phyloP scores from a whole-genome alignment of 2,329 filamentous ascomycete species.

The Spiromastix sp. region DNA sequence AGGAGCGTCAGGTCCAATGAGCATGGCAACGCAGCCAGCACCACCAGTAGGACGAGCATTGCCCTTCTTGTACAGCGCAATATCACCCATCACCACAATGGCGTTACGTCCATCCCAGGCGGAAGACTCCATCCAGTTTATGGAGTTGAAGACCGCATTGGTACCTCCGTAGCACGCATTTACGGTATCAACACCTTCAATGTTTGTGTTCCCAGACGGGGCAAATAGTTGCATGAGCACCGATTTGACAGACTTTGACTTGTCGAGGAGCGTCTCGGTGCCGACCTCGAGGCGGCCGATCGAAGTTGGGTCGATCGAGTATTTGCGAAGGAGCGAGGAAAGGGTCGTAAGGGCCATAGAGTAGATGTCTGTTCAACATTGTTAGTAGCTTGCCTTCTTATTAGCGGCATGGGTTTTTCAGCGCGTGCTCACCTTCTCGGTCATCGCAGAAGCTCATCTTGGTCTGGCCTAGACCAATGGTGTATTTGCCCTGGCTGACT shows the following conservation, averaged over 20 bases:
- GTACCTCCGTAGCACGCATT: constrained; percentile 78
- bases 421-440: constrained; percentile 56
- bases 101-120: constrained; percentile 73
- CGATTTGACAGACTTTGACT: constrained; percentile 76
- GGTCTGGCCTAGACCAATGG: constrained; percentile 81
- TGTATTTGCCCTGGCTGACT: constrained; percentile 74
- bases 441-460: constrained; percentile 91
- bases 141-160: constrained; percentile 64
- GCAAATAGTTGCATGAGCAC: constrained; percentile 73
- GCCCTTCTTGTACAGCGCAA: constrained; percentile 71
- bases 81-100: constrained; percentile 66
- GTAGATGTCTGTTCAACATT: constrained; percentile 60
- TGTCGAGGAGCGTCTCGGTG: constrained; percentile 71
- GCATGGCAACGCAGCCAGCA: constrained; percentile 62
- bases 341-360: constrained; percentile 70
- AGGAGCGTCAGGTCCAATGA: constrained; percentile 64
- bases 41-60: constrained; percentile 67
- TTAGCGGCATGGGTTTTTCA: neutral
- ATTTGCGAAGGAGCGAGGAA: constrained; percentile 70
- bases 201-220: constrained; percentile 58
- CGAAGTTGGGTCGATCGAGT: constrained; percentile 65
- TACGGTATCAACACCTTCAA: constrained; percentile 68
- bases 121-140: constrained; percentile 78
- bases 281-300: constrained; percentile 70
- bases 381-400: neutral